Base-by-base conservation (phyloP, 106 monocot species). In the Dioscorea zingiberensis region DNA sequence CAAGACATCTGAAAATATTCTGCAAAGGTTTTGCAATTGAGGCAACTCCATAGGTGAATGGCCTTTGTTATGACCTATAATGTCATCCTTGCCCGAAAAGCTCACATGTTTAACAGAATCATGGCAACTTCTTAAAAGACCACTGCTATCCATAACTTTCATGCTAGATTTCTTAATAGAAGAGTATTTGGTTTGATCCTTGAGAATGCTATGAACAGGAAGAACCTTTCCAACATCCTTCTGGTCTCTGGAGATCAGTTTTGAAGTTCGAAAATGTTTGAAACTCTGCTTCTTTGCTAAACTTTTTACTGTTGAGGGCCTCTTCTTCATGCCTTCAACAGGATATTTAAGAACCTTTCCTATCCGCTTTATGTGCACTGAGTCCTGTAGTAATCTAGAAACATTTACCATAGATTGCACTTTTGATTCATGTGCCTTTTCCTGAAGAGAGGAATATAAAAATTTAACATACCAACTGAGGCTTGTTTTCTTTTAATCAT, bases 1-100 rank as follows among this genome's bases (percentile, higher is more conserved):
- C 73, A 85, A 70, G 26, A 72, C 75, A 78, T 80, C 75, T 23
- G 79, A 82, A 69, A 85, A 74, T 63, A 69, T 77, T 66, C 71
- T 71, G 71, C 76, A 76, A 63, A 84, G 84, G 32, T 28, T 81
- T 60, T 78, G 75, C 13, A 81, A 54, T 59, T 69, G 71, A 64
- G 81, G 78, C 21, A 76, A 63, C 59, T 72, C 62, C 24, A 72
- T 58, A 27, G 21, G 45, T 48, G 81, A 73, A 69, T 57, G 69
- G 57, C 13, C 67, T 18, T 67, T 63, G 22, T 59, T 46, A 56
- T 24, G 53, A 17, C 56, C 74, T 62, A 80, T 17, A 44, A 70
- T 62, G 55, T 63, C 71, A 55, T 85, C 74, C 45, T 73, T 76
- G 9, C 51, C 73, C 24, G 81, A 82, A 63, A 82, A 82, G 27